These are phyloP conservation scores for Fusarium sp. DNA, from an alignment of 2,329 filamentous ascomycete genomes.

Conservation along the genomic window DNA sequence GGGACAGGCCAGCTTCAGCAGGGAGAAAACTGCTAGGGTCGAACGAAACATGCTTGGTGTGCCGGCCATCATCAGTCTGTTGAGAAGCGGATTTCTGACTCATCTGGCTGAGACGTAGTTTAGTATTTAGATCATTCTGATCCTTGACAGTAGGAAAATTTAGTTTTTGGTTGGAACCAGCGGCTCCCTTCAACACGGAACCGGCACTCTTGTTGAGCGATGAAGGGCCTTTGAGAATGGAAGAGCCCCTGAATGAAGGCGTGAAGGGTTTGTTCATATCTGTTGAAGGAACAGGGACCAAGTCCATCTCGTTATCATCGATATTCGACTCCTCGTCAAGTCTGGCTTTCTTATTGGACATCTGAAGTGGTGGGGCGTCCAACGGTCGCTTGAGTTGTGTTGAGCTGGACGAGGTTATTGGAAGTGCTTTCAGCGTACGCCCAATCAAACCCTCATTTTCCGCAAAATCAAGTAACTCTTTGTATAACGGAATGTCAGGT, in stretches of 20 bases:
- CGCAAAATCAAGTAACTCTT: conserved; percentile 59
- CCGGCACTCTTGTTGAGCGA: conserved; percentile 1
- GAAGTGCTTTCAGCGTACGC: conserved; percentile 35
- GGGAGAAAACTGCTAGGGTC: conserved; percentile 30
- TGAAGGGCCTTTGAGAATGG: conserved; percentile 16
- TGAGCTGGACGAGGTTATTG: conserved; percentile 5
- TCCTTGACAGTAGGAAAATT: conserved; percentile 85
- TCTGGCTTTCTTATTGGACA: conserved; percentile 21
- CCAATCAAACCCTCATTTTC: conserved; percentile 56
- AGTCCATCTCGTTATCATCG: conserved; percentile 21
- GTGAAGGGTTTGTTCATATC: conserved; percentile 4
- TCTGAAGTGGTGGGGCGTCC: conserved; percentile 3
- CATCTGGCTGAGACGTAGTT: conserved; percentile 76
- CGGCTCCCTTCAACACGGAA: conserved; percentile 16
- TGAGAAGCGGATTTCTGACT: conserved; percentile 64
- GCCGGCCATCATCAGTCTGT: conserved; percentile 58
- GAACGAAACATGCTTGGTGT: conserved; percentile 46
- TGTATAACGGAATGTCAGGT: conserved; percentile 57
- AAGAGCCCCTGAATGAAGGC: conserved; percentile 7
- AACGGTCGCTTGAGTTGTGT: conserved; percentile 31
- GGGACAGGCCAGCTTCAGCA: conserved; percentile 10
- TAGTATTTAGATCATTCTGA: conserved; percentile 74
- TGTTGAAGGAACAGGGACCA: conserved; percentile 31
- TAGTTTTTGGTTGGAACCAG: conserved; percentile 61
- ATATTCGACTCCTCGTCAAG: background rate